Evolutionary conservation across 2,329 filamentous ascomycete genomes (phyloP), one percentile per base, ranked within the genome.

Genomic region (Monosporascus ibericus): DNA sequence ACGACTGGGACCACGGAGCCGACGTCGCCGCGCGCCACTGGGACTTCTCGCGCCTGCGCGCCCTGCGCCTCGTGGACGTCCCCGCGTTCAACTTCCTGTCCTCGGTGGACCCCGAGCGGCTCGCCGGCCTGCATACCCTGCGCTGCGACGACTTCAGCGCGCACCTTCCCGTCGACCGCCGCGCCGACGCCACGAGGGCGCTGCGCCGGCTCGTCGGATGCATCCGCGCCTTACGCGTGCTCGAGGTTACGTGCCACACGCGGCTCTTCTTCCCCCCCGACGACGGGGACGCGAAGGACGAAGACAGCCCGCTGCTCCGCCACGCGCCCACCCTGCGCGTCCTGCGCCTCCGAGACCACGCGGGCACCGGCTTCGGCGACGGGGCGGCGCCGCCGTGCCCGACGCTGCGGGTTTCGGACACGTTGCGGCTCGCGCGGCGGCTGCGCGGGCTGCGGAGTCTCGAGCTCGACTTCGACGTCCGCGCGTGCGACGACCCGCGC

Each of bases 381-480:
- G 72, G 76, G 48, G 61, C 66, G 44, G 63, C 63, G 25, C 63
- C 55, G 14, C 27, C 27, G 27, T 77, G 75, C 49, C 75, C 75
- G 5, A 77, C 74, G 2, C 52, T 78, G 38, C 55, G 55, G 22
- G 53, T 63, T 2, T 60, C 51, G n/a, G 66, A 72, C 46, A 52
- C 77, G 9, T 52, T 61, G 3, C 39, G 48, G 0, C 65, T 79
- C 3, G 65, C 72, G 0, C 53, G 49, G 2, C 52, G 54, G 3
- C 55, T 78, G 6, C 54, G 53, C 4, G 47, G 56, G 3, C 64
- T 78, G 3, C 67, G 68, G 27, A 68, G 66, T 0, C 69, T 78
- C 5, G 76, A 79, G 60, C 56, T 79, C 9, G 76, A 79, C 60
- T 70, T 78, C 67, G 75, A 79, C 53, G 57, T 60, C n/a, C 59